Conservation (phyloP, 2,329 filamentous ascomycete genomes). For the Pseudogymnoascus sp. region DNA sequence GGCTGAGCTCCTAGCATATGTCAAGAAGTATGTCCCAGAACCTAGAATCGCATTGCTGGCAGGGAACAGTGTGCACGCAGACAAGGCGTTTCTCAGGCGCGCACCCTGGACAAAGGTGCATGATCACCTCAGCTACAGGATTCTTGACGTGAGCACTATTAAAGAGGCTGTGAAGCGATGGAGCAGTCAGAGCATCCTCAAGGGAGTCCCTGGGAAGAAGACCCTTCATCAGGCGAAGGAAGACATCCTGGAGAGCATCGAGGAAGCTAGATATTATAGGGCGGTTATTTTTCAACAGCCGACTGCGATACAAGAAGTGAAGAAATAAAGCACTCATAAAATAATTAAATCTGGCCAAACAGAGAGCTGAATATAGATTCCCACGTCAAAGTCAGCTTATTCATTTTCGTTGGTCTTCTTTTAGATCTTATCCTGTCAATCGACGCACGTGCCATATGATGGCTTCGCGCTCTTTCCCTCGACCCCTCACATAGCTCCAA, state of each 20-base stretch:
- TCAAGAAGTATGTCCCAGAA: constrained; percentile 64
- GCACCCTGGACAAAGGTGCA: constrained; percentile 68
- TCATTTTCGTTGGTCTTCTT: background rate
- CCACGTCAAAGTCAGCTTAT: background rate
- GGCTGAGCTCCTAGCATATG: constrained; percentile 67
- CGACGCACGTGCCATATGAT: constrained; percentile 8
- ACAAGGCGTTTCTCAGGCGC: constrained; percentile 71
- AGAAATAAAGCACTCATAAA: background rate
- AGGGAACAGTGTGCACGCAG: constrained; percentile 89
- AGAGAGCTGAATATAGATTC: background rate
- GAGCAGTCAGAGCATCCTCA: constrained; percentile 57
- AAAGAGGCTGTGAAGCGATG: constrained; percentile 87
- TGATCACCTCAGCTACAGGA: constrained; percentile 78
- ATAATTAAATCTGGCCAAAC: background rate
- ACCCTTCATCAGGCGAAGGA: constrained; percentile 74
- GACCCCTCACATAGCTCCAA: constrained; percentile 8
- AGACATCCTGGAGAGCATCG: constrained; percentile 93
- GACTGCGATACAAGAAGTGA: background rate
- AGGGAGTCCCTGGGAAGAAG: constrained; percentile 63
- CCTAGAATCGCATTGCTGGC: constrained; percentile 67
- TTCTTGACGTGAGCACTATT: constrained; percentile 84
- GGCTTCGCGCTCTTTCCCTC: background rate
- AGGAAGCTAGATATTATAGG: constrained; percentile 80
- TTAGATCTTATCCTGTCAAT: constrained; percentile 10
- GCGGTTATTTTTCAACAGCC: constrained; percentile 54